phyloP scores from a whole-genome alignment of 768 basidiomycete genomes.

The Suillus bovinus region DNA sequence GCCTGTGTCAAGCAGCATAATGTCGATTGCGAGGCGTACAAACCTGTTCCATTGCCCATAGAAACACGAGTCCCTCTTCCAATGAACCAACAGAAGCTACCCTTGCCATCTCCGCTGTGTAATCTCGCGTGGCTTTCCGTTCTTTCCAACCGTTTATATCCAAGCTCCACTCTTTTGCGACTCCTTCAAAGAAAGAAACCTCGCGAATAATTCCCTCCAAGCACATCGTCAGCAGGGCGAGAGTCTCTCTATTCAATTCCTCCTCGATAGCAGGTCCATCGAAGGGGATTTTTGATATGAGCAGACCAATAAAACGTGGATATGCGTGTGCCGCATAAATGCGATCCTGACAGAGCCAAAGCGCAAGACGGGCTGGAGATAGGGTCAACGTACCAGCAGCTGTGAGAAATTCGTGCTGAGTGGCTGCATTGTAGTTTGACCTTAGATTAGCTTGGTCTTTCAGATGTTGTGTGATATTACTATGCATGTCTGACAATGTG shows the following conservation, averaged over 20 bases:
- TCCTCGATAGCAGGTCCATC: slow-evolving; percentile 14
- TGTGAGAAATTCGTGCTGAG: slow-evolving; percentile 57
- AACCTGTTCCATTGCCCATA: slow-evolving; percentile 83
- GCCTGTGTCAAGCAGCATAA: neutral
- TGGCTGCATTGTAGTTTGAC: slow-evolving; percentile 53
- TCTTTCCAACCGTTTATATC: slow-evolving; percentile 50
- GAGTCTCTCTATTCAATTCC: slow-evolving; percentile 31
- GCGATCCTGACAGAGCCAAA: slow-evolving; percentile 73
- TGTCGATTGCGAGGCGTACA: slow-evolving; percentile 8
- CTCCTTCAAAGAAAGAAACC: slow-evolving; percentile 60
- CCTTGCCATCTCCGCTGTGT: slow-evolving; percentile 70
- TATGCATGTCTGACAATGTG: neutral
- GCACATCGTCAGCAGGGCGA: slow-evolving; percentile 51
- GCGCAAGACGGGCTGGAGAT: slow-evolving; percentile 44
- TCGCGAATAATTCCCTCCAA: slow-evolving; percentile 60
- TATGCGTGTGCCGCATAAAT: slow-evolving; percentile 76
- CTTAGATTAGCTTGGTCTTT: slow-evolving; percentile 34
- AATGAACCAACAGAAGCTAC: slow-evolving; percentile 45
- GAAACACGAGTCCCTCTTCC: slow-evolving; percentile 66
- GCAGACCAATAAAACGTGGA: slow-evolving; percentile 66
- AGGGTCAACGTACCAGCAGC: slow-evolving; percentile 56
- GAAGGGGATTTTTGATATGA: slow-evolving; percentile 60
- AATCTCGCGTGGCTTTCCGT: slow-evolving; percentile 63
- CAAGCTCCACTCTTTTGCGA: slow-evolving; percentile 45
- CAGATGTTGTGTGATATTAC: slow-evolving; percentile 31